Conservation (phyloP, 2,329 filamentous ascomycete genomes). For the Magnaporthiopsis incrustans region DNA sequence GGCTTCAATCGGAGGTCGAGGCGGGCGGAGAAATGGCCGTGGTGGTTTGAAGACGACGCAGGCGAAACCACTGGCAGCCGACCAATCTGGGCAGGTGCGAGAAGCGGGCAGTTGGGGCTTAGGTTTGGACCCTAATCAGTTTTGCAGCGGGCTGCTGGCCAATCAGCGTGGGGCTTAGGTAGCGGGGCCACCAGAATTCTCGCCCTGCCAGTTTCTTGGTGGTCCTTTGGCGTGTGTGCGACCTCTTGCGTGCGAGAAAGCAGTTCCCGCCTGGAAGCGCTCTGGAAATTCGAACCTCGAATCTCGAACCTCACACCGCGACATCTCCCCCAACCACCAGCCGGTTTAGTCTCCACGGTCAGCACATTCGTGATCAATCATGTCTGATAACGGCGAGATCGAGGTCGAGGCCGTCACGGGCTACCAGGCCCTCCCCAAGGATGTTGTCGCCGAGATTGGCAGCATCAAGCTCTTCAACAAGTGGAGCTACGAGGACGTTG, state of each 20-base stretch:
- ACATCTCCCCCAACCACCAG: slow-evolving; percentile 11
- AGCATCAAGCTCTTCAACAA: slow-evolving; percentile 92
- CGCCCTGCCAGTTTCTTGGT: not conserved
- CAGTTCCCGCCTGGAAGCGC: not conserved
- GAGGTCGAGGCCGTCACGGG: slow-evolving; percentile 74
- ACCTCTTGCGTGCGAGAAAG: not conserved
- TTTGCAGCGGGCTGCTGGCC: not conserved
- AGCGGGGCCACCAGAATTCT: slow-evolving; percentile 6
- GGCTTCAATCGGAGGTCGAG: not conserved
- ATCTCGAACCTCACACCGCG: not conserved
- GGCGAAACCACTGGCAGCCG: no score
- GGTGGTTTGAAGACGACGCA: not conserved
- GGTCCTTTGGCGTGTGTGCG: not conserved
- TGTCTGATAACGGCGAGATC: slow-evolving; percentile 94
- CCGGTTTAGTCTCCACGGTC: slow-evolving; percentile 19
- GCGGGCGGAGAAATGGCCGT: not conserved
- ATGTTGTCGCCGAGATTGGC: slow-evolving; percentile 81
- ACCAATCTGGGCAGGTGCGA: not conserved
- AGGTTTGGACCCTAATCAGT: slow-evolving; percentile 7
- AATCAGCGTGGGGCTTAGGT: not conserved
- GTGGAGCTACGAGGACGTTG: slow-evolving; percentile 96
- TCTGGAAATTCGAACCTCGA: slow-evolving; percentile 1
- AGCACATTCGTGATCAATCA: slow-evolving; percentile 43
- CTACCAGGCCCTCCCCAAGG: slow-evolving; percentile 84
- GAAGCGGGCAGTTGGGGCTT: slow-evolving; percentile 3